Conservation (phyloP, 2,329 filamentous ascomycete genomes). For the Salinomyces thailandicus region DNA sequence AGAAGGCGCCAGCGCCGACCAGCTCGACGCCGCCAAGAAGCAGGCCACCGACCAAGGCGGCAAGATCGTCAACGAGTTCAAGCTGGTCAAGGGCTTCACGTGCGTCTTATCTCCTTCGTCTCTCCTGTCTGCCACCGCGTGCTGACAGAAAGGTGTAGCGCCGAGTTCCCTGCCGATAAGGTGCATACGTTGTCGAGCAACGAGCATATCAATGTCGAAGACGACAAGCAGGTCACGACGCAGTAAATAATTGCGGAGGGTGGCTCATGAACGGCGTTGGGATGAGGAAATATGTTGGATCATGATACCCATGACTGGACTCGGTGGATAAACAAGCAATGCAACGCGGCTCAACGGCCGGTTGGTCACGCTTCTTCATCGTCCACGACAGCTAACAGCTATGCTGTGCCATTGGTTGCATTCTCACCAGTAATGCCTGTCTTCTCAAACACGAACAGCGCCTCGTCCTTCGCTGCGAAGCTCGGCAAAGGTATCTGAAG, state of each 20-base stretch:
- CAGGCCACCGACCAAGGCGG: slow-evolving; percentile 65
- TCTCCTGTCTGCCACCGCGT: too few relatives aligned
- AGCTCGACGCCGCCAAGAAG: slow-evolving; percentile 67
- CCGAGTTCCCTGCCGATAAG: slow-evolving; percentile 57
- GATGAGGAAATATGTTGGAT: neutral
- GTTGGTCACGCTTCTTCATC: neutral
- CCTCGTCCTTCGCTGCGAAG: slow-evolving; percentile 69
- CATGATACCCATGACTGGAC: neutral
- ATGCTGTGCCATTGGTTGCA: neutral
- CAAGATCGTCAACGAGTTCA: slow-evolving; percentile 74
- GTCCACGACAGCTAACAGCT: neutral
- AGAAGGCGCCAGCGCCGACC: slow-evolving; percentile 51
- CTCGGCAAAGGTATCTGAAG: slow-evolving; percentile 59
- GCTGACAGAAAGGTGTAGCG: slow-evolving; percentile 48
- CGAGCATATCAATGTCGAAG: slow-evolving; percentile 70
- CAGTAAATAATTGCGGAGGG: slow-evolving; percentile 44
- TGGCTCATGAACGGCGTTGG: neutral
- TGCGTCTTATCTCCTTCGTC: slow-evolving; percentile 43
- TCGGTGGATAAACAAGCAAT: neutral
- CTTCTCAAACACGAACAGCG: slow-evolving; percentile 53
- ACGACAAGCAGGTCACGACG: slow-evolving; percentile 58
- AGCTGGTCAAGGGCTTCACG: slow-evolving; percentile 86
- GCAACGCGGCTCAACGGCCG: neutral
- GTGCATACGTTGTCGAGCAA: slow-evolving; percentile 56
- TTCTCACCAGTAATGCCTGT: neutral